Evolutionary conservation across 371 early-diverging fungal species (phyloP).

Genomic region (Batkoa obscura): DNA sequence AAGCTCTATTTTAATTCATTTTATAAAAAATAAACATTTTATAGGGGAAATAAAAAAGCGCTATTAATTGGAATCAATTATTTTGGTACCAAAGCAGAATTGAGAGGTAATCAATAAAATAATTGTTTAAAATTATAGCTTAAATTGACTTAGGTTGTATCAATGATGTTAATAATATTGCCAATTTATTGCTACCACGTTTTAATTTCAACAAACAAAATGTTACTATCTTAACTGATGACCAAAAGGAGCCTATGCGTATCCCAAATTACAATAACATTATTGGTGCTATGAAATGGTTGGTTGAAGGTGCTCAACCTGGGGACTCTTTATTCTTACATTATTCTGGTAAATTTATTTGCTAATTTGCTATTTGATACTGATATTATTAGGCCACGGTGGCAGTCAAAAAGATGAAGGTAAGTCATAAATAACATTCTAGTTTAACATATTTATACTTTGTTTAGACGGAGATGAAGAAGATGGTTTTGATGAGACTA

Average conservation of each 20-base stretch:
- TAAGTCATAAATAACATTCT: not conserved
- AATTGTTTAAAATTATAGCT: not conserved
- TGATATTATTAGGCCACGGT: conserved; percentile 18
- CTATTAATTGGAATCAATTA: conserved; percentile 87
- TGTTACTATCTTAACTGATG: conserved; percentile 32
- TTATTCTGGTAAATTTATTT: conserved; percentile 14
- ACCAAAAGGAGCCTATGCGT: conserved; percentile 22
- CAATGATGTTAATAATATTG: conserved; percentile 37
- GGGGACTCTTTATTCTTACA: conserved; percentile 40
- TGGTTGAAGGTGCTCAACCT: conserved; percentile 28
- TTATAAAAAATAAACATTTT: not conserved
- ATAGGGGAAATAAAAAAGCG: conserved; percentile 44
- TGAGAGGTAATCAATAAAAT: conserved; percentile 20
- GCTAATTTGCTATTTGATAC: not conserved
- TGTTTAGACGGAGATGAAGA: conserved; percentile 29
- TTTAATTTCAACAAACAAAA: conserved; percentile 21
- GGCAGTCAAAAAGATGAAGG: not conserved
- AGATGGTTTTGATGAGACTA: conserved; percentile 39
- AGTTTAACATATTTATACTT: conserved; percentile 13
- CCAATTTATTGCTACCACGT: conserved; percentile 19
- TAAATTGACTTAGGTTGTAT: conserved; percentile 23
- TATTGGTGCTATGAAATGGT: conserved; percentile 33
- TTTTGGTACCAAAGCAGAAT: conserved; percentile 21
- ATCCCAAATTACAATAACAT: conserved; percentile 36
- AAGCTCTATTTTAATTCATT: not conserved